Evolutionary conservation across 73 alveolate genomes (phyloP), one percentile per base, ranked within the genome.

Genomic region (Paramecium bursaria): DNA sequence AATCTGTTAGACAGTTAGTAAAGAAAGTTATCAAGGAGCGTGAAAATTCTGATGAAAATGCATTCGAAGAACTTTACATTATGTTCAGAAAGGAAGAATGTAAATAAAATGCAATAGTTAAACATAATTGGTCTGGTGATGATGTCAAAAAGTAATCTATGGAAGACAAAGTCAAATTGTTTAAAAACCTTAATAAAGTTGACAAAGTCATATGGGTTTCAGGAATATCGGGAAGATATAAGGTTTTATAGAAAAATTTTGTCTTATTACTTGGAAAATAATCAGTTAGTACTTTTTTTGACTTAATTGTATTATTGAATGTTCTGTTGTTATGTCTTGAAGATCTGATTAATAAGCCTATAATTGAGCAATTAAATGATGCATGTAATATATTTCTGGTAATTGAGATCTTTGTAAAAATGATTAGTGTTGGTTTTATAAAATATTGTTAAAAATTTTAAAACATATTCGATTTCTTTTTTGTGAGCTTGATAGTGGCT

Each of bases 121-220:
- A 42, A 21, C 54, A 67, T 19, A 67, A 67, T 67, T 67, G 82
- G 82, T 26, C 50, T 29, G 76, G 76, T 4, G 17, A 57, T 29
- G 76, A 57, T 29, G 52, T 57, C 2, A 57, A 29, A 22, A 7
- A 11, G 0, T 11, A 29, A n/a, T 29, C 22, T 11, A 30, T 57
- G 3, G 17, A 11, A 5, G 2, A 11, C 1, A 67, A 67, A 47
- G 19, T 39, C 9, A 15, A 39, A 13, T 1, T 39, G 9, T 67
- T 39, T 19, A 31, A 39, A 39, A 1, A 1, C 6, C 29, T 67
- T 19, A 67, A 67, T 42, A 39, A 67, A 2, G 3, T 5, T 21
- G 57, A 67, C 27, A 19, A 13, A 0, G 23, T 9, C 10, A 67
- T 67, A 17, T 39, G 61, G 82, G 33, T 67, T 17, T 15, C 61